Percentiles rank a stretch among this genome's conserved stretches.
Conservation (phyloP, 129 eudicot genomes). For the Chrysanthemum seticuspe region DNA sequence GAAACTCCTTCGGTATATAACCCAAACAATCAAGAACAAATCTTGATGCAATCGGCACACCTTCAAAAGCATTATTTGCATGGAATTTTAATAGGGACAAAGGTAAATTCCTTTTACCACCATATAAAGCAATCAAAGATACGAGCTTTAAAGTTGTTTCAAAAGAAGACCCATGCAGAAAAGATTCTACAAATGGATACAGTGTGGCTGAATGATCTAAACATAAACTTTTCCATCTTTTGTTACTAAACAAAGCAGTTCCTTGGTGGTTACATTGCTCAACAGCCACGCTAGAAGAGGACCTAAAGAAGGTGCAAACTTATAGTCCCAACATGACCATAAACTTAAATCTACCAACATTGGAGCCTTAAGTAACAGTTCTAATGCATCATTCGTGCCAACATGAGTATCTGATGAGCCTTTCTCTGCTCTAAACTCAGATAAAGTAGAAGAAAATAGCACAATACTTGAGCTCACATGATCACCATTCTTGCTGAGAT, state of each 20-base stretch:
- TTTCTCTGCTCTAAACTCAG: constrained; percentile 31
- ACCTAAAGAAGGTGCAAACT: constrained; percentile 84
- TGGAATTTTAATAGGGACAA: constrained; percentile 63
- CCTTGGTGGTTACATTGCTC: constrained; percentile 63
- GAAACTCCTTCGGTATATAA: constrained; percentile 66
- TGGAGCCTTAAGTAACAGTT: constrained; percentile 68
- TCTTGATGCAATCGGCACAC: constrained; percentile 39
- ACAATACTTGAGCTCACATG: constrained; percentile 38
- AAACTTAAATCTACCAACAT: constrained; percentile 65
- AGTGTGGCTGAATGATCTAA: constrained; percentile 72
- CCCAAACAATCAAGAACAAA: constrained; percentile 68
- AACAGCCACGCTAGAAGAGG: constrained; percentile 77
- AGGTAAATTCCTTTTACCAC: constrained; percentile 62
- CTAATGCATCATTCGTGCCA: constrained; percentile 59
- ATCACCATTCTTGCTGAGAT: constrained; percentile 30
- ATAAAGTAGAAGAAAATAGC: constrained; percentile 66
- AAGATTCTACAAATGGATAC: constrained; percentile 66
- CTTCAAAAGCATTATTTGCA: constrained; percentile 31
- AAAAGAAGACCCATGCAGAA: constrained; percentile 59
- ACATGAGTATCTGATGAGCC: constrained; percentile 16
- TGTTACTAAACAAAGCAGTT: constrained; percentile 70
- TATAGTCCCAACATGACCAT: constrained; percentile 80
- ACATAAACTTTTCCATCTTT: constrained; percentile 60
- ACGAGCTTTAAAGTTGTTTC: constrained; percentile 66
- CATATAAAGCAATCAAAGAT: constrained; percentile 67